phyloP scores from a whole-genome alignment of 352 stramenopile genomes.

The Phytophthora cajani region DNA sequence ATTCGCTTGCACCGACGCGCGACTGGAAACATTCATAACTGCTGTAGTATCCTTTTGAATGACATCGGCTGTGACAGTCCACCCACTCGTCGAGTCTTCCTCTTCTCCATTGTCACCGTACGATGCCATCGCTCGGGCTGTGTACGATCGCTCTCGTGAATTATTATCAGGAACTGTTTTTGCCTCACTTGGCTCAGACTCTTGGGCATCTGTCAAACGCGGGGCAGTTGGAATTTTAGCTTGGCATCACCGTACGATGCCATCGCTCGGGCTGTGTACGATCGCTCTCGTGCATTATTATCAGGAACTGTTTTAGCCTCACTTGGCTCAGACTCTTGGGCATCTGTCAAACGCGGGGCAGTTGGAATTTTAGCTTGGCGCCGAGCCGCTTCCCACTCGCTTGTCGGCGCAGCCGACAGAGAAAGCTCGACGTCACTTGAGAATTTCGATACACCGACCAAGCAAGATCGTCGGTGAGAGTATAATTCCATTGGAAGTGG shows the following conservation, averaged over 20 bases:
- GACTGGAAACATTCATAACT: constrained; percentile 17
- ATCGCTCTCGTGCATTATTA: constrained; percentile 6
- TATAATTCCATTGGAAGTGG: constrained; percentile 49
- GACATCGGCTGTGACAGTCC: constrained; percentile 33
- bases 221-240: constrained; percentile 38
- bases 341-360: constrained; percentile 8
- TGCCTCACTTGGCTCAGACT: constrained; percentile 4
- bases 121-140: background rate
- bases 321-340: background rate
- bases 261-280: background rate
- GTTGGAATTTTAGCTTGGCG: constrained; percentile 42
- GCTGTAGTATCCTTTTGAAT: constrained; percentile 9
- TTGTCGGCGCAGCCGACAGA: constrained; percentile 40
- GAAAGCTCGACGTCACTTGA: constrained; percentile 54
- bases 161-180: constrained; percentile 7
- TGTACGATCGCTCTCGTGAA: background rate
- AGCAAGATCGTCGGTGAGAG: constrained; percentile 45
- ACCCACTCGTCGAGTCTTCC: constrained; percentile 24
- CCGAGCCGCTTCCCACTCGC: constrained; percentile 49
- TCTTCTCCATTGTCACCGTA: constrained; percentile 21
- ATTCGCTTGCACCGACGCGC: constrained; percentile 5
- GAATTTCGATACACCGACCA: constrained; percentile 68
- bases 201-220: constrained; percentile 3
- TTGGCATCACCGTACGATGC: constrained; percentile 12
- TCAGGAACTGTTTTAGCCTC: constrained; percentile 5